Percentiles rank a stretch among this genome's conserved stretches.
Evolutionary conservation across 306 rosid genomes (phyloP).

Genomic region (Prunus fruticosa): DNA sequence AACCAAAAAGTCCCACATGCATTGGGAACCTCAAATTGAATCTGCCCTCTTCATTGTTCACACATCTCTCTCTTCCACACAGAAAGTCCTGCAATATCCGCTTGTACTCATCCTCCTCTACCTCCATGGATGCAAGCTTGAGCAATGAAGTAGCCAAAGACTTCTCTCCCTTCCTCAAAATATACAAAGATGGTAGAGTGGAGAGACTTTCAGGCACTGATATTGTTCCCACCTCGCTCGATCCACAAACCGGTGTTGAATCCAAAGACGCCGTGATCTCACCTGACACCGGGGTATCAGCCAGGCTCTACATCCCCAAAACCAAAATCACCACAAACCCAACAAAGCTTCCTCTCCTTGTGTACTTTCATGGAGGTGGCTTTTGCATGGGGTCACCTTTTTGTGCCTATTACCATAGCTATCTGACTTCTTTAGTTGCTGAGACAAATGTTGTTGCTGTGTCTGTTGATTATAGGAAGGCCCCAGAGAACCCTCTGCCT

Average conservation of each 20-base stretch:
- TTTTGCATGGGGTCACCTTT: constrained; percentile 58
- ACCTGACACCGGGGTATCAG: constrained; percentile 44
- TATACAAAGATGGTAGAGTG: constrained; percentile 60
- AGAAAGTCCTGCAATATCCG: not conserved
- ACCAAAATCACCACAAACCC: not conserved
- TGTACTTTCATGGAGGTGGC: constrained; percentile 74
- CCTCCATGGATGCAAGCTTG: constrained; percentile 33
- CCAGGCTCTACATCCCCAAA: constrained; percentile 55
- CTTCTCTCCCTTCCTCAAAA: constrained; percentile 45
- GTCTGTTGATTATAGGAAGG: constrained; percentile 62
- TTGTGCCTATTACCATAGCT: constrained; percentile 49
- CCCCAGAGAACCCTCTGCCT: constrained; percentile 73
- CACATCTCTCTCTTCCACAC: not conserved
- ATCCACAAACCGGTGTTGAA: constrained; percentile 50
- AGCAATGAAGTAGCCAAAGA: constrained; percentile 32
- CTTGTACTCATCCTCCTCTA: not conserved
- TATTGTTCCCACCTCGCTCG: constrained; percentile 36
- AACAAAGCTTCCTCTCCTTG: constrained; percentile 57
- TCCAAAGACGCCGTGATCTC: constrained; percentile 67
- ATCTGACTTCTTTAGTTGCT: constrained; percentile 37
- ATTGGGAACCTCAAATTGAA: not conserved
- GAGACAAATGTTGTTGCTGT: constrained; percentile 43
- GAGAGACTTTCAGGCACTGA: constrained; percentile 43
- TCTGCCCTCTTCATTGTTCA: not conserved
- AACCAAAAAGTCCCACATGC: not conserved